Percentiles rank a stretch among this genome's conserved stretches.
These are phyloP conservation scores for Pouteria campechiana DNA, from an alignment of 179 eudicot genomes.

Conservation along the genomic window DNA sequence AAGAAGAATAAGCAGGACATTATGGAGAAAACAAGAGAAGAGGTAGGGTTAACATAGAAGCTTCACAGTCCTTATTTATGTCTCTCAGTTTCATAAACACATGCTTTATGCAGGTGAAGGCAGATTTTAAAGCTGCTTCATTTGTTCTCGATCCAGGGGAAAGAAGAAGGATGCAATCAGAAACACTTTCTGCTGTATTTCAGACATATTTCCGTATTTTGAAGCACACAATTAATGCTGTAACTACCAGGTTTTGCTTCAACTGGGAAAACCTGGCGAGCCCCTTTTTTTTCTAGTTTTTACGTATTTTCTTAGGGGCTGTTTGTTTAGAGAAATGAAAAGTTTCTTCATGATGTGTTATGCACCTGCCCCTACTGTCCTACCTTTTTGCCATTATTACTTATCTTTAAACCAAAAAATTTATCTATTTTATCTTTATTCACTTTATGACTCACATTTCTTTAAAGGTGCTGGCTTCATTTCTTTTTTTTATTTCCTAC, in stretches of 20 bases:
- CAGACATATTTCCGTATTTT: conserved; percentile 73
- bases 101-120: conserved; percentile 50
- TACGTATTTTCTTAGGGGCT: too few species aligned
- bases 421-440: too few species aligned
- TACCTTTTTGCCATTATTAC: too few species aligned
- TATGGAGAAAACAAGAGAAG: conserved; percentile 65
- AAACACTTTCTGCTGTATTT: conserved; percentile 72
- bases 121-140: conserved; percentile 80
- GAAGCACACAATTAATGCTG: conserved; percentile 47
- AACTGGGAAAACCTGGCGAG: too few species aligned
- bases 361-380: too few species aligned
- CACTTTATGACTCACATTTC: too few species aligned
- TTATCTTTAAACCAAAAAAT: too few species aligned
- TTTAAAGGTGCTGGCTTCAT: too few species aligned
- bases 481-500: too few species aligned
- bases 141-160: conserved; percentile 57
- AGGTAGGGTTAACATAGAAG: conserved; percentile 26
- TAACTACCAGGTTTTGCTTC: conserved; percentile 26
- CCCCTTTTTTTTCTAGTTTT: too few species aligned
- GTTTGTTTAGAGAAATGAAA: too few species aligned
- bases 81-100: not conserved
- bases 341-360: not conserved
- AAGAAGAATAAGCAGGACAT: conserved; percentile 55
- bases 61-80: not conserved
- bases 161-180: conserved; percentile 57